Percentiles rank a stretch among this genome's conserved stretches.
Conservation (phyloP, 2,329 filamentous ascomycete species). For the Pyrenophora teres region DNA sequence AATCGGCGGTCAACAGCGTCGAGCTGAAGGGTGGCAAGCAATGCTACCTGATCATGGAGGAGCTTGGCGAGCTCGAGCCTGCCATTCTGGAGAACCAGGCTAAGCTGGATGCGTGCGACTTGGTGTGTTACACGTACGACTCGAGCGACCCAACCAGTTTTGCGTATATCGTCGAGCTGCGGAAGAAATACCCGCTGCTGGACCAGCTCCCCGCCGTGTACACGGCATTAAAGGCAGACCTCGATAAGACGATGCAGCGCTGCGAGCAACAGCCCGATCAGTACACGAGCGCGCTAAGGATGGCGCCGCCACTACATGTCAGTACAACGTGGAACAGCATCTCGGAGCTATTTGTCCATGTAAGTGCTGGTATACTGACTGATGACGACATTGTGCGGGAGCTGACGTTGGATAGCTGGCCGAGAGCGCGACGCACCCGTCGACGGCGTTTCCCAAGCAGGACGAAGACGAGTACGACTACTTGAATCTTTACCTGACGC, state of each 20-base stretch:
- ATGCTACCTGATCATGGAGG: slow-evolving; percentile 93
- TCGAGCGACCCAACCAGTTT: slow-evolving; percentile 97
- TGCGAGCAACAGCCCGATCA: slow-evolving; percentile 87
- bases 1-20: slow-evolving; percentile 92
- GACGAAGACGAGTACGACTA: slow-evolving; percentile 82
- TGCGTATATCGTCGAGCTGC: slow-evolving; percentile 82
- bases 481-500: slow-evolving; percentile 81
- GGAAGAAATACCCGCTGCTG: slow-evolving; percentile 78
- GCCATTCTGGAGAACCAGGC: slow-evolving; percentile 90
- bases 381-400: not conserved
- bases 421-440: slow-evolving; percentile 88
- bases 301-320: slow-evolving; percentile 90
- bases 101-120: slow-evolving; percentile 89
- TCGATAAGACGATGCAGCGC: slow-evolving; percentile 95
- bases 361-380: slow-evolving; percentile 41
- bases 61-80: slow-evolving; percentile 92
- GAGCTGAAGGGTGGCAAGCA: slow-evolving; percentile 95
- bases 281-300: slow-evolving; percentile 82
- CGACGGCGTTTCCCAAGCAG: slow-evolving; percentile 83
- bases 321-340: slow-evolving; percentile 95
- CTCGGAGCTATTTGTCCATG: slow-evolving; percentile 84
- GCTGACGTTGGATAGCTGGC: slow-evolving; percentile 62
- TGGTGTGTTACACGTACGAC: slow-evolving; percentile 95
- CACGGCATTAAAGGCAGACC: slow-evolving; percentile 90
- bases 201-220: slow-evolving; percentile 91